A percentile compares a stretch with the other conserved stretches of the same genome.
phyloP scores from a whole-genome alignment of 2,329 filamentous ascomycete genomes.

The Sarocladiaceae sp. region DNA sequence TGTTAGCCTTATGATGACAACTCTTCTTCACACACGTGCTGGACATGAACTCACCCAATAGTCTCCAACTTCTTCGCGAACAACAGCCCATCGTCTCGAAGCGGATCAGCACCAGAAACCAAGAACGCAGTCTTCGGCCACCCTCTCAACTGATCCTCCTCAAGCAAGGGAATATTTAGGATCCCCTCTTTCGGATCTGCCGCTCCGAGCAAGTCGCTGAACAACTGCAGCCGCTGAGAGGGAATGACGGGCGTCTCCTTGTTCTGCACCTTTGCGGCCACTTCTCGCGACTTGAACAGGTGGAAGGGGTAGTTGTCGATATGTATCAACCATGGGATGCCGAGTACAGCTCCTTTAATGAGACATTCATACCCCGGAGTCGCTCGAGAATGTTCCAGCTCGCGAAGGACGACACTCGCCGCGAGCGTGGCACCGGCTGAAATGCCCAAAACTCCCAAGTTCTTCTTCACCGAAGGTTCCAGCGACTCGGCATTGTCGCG shows the following conservation, averaged over 20 bases:
- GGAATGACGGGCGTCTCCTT: constrained; percentile 40
- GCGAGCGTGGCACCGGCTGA: constrained; percentile 38
- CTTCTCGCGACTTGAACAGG: constrained; percentile 29
- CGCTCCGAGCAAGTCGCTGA: constrained; percentile 19
- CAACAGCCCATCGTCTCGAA: constrained; percentile 22
- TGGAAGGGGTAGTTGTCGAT: constrained; percentile 22
- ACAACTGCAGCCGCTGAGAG: constrained; percentile 25
- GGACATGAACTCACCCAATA: constrained; percentile 20
- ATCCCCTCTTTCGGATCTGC: constrained; percentile 21
- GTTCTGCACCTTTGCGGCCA: constrained; percentile 32
- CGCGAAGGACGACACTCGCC: constrained; percentile 27
- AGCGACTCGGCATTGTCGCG: constrained; percentile 29
- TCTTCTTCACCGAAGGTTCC: neutral
- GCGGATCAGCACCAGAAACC: constrained; percentile 21
- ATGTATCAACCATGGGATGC: constrained; percentile 38
- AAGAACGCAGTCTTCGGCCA: constrained; percentile 22
- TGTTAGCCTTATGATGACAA: neutral
- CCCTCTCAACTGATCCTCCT: constrained; percentile 18
- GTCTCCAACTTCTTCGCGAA: constrained; percentile 22
- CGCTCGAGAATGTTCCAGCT: constrained; percentile 19
- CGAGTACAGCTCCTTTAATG: constrained; percentile 40
- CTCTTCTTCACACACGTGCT: too few relatives aligned
- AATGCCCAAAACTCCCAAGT: constrained; percentile 39
- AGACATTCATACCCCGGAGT: constrained; percentile 10
- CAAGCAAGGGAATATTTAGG: constrained; percentile 28